These are phyloP conservation scores for Penicillium sp. DNA, from an alignment of 2,329 filamentous ascomycete genomes.

Conservation along the genomic window DNA sequence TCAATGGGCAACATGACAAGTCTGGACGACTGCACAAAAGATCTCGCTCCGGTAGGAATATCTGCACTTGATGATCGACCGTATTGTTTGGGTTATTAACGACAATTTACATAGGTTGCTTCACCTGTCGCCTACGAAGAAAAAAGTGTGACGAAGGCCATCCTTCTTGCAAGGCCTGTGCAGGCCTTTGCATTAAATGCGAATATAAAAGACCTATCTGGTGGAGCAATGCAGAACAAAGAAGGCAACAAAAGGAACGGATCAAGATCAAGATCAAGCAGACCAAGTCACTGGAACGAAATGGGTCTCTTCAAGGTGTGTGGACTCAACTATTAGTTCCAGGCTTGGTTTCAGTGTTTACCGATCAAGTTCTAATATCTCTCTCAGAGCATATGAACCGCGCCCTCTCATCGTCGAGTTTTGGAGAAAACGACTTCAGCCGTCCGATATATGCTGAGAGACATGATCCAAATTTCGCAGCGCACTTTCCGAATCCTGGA, in stretches of 20 bases:
- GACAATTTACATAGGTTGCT: constrained; percentile 47
- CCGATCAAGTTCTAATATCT: neutral
- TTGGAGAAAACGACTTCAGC: constrained; percentile 51
- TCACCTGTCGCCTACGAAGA: constrained; percentile 57
- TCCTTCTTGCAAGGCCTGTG: constrained; percentile 56
- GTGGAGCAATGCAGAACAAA: constrained; percentile 90
- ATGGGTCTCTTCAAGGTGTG: constrained; percentile 44
- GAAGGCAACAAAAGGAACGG: constrained; percentile 78
- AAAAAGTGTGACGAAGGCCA: constrained; percentile 64
- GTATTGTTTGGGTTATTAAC: neutral
- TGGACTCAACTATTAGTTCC: neutral
- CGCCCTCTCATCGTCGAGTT: constrained; percentile 33
- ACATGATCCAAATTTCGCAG: constrained; percentile 34
- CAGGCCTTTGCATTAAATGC: constrained; percentile 70
- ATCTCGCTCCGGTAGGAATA: constrained; percentile 74
- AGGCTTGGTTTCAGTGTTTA: neutral
- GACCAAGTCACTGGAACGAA: constrained; percentile 88
- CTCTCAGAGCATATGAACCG: neutral
- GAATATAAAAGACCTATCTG: constrained; percentile 95
- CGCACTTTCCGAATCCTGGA: constrained; percentile 41
- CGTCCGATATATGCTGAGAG: constrained; percentile 49
- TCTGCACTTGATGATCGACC: neutral
- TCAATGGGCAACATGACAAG: neutral
- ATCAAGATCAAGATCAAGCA: constrained; percentile 98
- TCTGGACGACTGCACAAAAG: constrained; percentile 68